These are phyloP conservation scores for Candida patagonica DNA, from an alignment of 805 yeast species.

Conservation along the genomic window DNA sequence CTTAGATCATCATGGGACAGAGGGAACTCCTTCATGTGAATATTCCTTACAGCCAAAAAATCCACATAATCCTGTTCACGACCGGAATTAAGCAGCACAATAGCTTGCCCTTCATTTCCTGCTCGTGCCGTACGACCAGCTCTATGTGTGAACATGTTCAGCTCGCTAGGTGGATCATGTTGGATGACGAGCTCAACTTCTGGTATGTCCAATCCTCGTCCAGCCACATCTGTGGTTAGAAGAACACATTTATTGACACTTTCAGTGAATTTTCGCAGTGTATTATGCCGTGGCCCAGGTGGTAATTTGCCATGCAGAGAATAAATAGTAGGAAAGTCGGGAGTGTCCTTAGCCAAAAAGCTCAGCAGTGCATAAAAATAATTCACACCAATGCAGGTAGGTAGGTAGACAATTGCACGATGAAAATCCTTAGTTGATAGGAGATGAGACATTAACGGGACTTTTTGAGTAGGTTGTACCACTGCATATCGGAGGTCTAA, in stretches of 20 bases:
- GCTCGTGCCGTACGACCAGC: constrained; percentile 96
- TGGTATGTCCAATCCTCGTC: constrained; percentile 91
- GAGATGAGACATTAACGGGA: constrained; percentile 48
- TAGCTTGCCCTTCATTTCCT: constrained; percentile 69
- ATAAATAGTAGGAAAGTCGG: constrained; percentile 37
- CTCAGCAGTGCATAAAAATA: constrained; percentile 56
- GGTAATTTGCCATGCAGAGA: constrained; percentile 88
- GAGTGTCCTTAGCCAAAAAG: constrained; percentile 26
- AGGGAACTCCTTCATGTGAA: constrained; percentile 38
- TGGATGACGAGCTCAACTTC: constrained; percentile 93
- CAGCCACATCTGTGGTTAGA: constrained; percentile 96
- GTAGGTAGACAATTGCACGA: constrained; percentile 84
- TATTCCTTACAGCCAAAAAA: constrained; percentile 65
- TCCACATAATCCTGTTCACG: constrained; percentile 76
- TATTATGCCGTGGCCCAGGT: constrained; percentile 69
- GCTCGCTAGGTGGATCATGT: constrained; percentile 88
- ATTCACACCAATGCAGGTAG: constrained; percentile 80
- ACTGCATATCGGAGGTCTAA: constrained; percentile 53
- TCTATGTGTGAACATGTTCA: constrained; percentile 84
- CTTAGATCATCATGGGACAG: constrained; percentile 8
- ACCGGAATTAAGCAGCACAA: constrained; percentile 62
- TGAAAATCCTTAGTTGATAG: constrained; percentile 48
- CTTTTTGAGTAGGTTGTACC: constrained; percentile 50
- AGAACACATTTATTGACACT: constrained; percentile 45
- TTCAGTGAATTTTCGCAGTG: constrained; percentile 52